Evolutionary conservation across 2,329 filamentous ascomycete genomes (phyloP), one percentile per base, ranked within the genome.

Genomic region (Dactylellina drechsleri): DNA sequence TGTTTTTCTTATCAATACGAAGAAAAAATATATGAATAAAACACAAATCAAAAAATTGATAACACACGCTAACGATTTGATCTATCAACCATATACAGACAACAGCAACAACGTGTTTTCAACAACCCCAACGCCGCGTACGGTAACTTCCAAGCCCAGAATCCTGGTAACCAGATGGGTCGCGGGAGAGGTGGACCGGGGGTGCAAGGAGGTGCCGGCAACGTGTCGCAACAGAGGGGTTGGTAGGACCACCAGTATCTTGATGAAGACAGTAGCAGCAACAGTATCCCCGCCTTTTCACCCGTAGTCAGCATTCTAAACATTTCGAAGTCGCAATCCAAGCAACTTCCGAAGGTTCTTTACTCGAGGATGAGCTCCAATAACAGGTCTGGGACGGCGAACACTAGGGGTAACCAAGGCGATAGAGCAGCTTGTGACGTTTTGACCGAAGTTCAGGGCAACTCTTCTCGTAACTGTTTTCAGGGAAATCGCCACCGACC

Each of bases 191-290:
- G 71, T 49, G 71, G 71, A 45, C 71, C 71, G 20, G 71, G 71
- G 36, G 60, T 53, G 16, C 71, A 75, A 60, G 64, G 64, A 18
- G 71, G 58, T 54, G 56, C 64, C 64, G 71, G 71, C 52, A 75
- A 68, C 50, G 58, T 75, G 59, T 75, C 71, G 50, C 71, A 75
- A 64, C 71, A 75, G 59, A 75, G 71, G 57, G 71, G 71, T 28
- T 75, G 71, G 71, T 75, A 75, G 71, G 36, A 60, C 71, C 71
- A 68, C 61, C 60, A 62, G 52, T 43, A 68, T 68, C 53, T 74
- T 64, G 54, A 62, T 23, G 71, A 47, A 60, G 64, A 75, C 59
- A 53, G 58, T 59, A 60, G 50, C 71, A 52, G 56, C 66, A 62
- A 50, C 61, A 62, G 28, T 23, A 54, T 28, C 40, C 47, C 45